Conservation (phyloP, 1,139 yeast genomes). For the Geotrichum siamense region DNA sequence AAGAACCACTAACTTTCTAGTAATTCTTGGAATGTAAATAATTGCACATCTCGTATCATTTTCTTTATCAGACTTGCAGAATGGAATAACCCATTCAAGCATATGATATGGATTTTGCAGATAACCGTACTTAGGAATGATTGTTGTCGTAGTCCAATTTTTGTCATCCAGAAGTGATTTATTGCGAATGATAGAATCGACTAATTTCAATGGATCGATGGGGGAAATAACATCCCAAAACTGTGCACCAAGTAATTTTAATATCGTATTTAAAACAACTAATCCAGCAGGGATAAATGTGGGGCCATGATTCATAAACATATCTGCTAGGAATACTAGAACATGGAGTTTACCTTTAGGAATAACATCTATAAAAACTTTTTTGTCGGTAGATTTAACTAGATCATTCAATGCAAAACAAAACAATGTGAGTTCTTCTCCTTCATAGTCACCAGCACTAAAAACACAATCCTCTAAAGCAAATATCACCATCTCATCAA, state of each 20-base stretch:
- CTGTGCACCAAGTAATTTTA: conserved; percentile 1
- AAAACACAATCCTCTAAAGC: neutral
- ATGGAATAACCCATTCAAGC: conserved; percentile 2
- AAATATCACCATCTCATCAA: neutral
- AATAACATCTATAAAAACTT: neutral
- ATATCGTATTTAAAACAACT: neutral
- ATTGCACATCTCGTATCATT: neutral
- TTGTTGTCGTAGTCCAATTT: neutral
- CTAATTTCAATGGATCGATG: neutral
- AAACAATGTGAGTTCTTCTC: neutral
- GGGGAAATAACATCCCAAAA: conserved; percentile 1
- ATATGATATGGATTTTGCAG: neutral
- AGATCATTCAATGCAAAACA: neutral
- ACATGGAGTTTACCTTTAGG: neutral
- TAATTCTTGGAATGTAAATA: neutral
- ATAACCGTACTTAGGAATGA: neutral
- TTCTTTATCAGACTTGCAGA: neutral
- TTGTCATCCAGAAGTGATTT: neutral
- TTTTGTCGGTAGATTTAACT: neutral
- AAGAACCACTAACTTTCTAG: neutral
- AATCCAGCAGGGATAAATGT: neutral
- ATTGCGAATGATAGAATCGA: neutral
- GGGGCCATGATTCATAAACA: neutral
- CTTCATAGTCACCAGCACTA: neutral
- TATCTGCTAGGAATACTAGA: neutral